phyloP scores from a whole-genome alignment of 192 early-diverging fungal species.

The Entomortierella beljakovae region DNA sequence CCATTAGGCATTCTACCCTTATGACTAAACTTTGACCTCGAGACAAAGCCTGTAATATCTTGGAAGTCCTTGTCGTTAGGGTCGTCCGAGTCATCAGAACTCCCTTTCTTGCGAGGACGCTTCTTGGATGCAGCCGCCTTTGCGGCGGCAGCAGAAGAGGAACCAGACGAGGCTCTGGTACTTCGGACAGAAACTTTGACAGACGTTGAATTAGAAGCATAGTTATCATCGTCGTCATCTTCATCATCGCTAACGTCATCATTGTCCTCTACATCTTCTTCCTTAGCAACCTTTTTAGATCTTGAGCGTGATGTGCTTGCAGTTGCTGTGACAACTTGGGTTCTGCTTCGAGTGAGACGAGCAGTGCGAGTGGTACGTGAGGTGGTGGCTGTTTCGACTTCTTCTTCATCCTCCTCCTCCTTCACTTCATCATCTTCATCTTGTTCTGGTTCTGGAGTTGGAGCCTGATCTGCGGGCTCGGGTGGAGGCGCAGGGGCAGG shows the following conservation, averaged over 20 bases:
- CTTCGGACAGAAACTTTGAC: conserved; percentile 21
- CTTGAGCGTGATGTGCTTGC: conserved; percentile 21
- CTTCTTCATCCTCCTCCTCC: neutral
- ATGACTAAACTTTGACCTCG: conserved; percentile 44
- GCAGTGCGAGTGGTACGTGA: conserved; percentile 19
- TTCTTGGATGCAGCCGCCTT: conserved; percentile 25
- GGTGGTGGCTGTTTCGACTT: neutral
- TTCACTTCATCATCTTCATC: neutral
- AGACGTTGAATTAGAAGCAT: conserved; percentile 6
- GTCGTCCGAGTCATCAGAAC: conserved; percentile 36
- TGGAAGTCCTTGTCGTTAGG: conserved; percentile 37
- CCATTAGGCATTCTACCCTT: conserved; percentile 32
- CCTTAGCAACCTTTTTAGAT: conserved; percentile 4
- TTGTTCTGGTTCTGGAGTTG: neutral
- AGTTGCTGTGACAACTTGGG: neutral
- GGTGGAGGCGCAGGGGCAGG: conserved; percentile 35
- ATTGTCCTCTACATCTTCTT: conserved; percentile 3
- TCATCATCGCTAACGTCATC: conserved; percentile 23
- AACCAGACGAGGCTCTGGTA: conserved; percentile 13
- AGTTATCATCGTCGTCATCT: conserved; percentile 18
- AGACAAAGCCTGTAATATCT: conserved; percentile 34
- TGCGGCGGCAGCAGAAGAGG: neutral
- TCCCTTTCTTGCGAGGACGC: conserved; percentile 29
- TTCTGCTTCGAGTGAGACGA: conserved; percentile 40
- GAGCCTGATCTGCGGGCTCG: too few species aligned